Base-by-base conservation (phyloP, 257 asterid species). In the Capsicum baccatum region DNA sequence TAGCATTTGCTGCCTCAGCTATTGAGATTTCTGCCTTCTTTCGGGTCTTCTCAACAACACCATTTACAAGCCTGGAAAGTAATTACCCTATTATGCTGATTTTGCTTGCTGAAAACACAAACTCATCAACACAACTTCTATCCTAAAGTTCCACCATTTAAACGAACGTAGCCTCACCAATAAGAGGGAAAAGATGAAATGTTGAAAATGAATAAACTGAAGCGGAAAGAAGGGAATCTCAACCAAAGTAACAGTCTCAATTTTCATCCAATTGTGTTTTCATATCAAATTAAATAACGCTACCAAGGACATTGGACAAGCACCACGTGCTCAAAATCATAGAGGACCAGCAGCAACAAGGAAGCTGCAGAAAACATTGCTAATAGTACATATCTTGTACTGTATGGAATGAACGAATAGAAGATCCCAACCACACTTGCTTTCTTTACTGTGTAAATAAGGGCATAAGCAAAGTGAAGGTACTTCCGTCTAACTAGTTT, bases 1-100 rank as follows among this genome's bases (percentile, higher is more conserved):
- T 86, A 82, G 90, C 94, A 85, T 89, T 90, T 68, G 99, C 99
- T 37, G 98, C 98, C 87, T 91, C 97, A 70, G 94, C 98, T 15
- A 94, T 94, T 60, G 99, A 96, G 79, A 89, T 80, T 81, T 89
- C 92, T 63, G 89, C 87, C 88, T 92, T 93, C 87, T 91, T 93
- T 42, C 99, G 91, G 60, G 92, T 93, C 91, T 90, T 93, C 91
- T 96, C 99, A 84, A 96, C 87, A 85, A 93, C 93, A 17, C 94
- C 92, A 88, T 96, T 96, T 69, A 96, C 98, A 83, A 96, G 93
- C 98, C 99, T 96, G 84, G 7, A 12, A 80, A 26, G 59, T 71
- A 78, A 63, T 76, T 13, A 76, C 42, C 4, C 21, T 76, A 35
- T 26, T 14, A 52, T 76, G 26, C 48, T 76, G 63, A 76, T 7